Percentiles rank a stretch among this genome's conserved stretches.
These are phyloP conservation scores for Trametopsis cervina DNA, from an alignment of 768 basidiomycete genomes.

Conservation along the genomic window DNA sequence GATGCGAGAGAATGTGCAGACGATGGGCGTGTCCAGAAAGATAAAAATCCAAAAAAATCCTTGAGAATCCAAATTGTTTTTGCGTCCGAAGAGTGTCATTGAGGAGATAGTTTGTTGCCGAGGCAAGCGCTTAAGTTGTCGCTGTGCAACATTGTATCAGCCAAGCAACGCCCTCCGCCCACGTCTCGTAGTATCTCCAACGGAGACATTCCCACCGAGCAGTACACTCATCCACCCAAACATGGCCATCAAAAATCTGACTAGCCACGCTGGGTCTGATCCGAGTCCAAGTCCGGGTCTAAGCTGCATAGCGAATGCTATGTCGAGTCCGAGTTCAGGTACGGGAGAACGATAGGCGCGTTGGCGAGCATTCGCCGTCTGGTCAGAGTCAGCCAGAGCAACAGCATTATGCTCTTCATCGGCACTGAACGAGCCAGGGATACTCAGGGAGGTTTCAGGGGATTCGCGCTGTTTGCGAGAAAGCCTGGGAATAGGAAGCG, in stretches of 20 bases:
- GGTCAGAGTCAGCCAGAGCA: too few relatives aligned
- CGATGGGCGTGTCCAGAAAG: too few relatives aligned
- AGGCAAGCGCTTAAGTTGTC: too few relatives aligned
- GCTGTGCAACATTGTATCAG: too few relatives aligned
- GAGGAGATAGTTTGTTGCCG: too few relatives aligned
- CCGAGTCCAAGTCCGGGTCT: conserved; percentile 64
- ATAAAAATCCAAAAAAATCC: too few relatives aligned
- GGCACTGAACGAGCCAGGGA: conserved; percentile 19
- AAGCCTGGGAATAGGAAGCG: conserved; percentile 15
- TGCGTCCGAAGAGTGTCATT: too few relatives aligned
- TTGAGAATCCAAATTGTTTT: too few relatives aligned
- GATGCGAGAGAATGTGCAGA: too few relatives aligned
- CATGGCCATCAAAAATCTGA: conserved; percentile 71
- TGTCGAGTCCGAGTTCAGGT: conserved; percentile 42
- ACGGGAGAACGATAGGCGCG: conserved; percentile 19
- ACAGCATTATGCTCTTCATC: conserved; percentile 14
- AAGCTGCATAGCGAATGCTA: conserved; percentile 74
- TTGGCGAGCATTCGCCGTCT: too few relatives aligned
- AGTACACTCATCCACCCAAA: conserved; percentile 73
- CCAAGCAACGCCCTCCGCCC: too few relatives aligned
- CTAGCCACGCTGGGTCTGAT: conserved; percentile 74
- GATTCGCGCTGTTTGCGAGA: not conserved
- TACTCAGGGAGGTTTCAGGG: conserved; percentile 3
- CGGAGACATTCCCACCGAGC: conserved; percentile 19
- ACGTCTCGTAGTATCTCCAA: too few relatives aligned